Evolutionary conservation across 2,329 filamentous ascomycete genomes (phyloP), one percentile per base, ranked within the genome.

Genomic region (Bipolaris zeicola): DNA sequence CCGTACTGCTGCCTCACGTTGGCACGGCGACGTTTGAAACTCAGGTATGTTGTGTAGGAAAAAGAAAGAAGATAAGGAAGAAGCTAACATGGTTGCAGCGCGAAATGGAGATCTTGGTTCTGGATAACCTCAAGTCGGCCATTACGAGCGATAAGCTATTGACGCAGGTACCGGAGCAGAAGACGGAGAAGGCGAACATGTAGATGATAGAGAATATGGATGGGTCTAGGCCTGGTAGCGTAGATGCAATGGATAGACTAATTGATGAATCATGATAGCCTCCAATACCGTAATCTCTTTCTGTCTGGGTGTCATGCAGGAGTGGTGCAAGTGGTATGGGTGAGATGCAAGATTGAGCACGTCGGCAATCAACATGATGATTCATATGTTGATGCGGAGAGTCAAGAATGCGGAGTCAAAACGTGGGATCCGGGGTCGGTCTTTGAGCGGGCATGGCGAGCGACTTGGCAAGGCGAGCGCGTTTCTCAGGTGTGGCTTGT

Each of bases 81-180:
- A 7, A 8, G 53, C 65, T 69, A 47, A 69, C 52, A 5, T 45
- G 28, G 24, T 16, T 20, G 4, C 52, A 77, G 73, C 73, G 80
- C 61, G 83, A 85, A 52, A 87, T 87, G 85, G 85, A 87, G 69
- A 66, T 85, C 50, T 67, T 86, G 61, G 84, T 86, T 16, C 58
- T 87, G 68, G 79, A 84, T 31, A 87, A 87, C 61, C 60, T 88
- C 69, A 81, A 81, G 66, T 80, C 76, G 31, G 85, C 82, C 5
- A 78, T 88, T 37, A 80, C 86, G 65, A 79, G 82, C 56, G 84
- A 83, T 4, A 80, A 79, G 57, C 72, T 88, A 69, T 73, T 87
- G 55, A 88, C 86, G n/a, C 79, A 83, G 58, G 82, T 88, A 38
- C 80, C 82, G 3, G 85, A 87, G 73, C 86, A 88, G 77, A 84